A percentile compares a stretch with the other conserved stretches of the same genome.
Evolutionary conservation across 106 monocot genomes (phyloP).

Genomic region (Platanthera zijinensis): DNA sequence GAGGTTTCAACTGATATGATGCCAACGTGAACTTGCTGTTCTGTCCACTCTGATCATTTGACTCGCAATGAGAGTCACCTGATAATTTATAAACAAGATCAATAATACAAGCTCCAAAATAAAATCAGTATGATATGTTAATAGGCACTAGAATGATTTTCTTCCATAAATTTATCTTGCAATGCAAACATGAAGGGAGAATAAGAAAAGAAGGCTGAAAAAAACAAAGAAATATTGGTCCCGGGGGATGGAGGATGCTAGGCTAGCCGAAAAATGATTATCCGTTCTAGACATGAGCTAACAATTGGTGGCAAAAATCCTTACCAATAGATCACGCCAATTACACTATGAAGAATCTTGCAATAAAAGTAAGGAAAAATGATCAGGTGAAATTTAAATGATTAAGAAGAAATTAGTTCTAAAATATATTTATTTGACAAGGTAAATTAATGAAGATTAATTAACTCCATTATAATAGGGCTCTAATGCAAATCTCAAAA

Average conservation of each 20-base stretch:
- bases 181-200: background rate
- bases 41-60: background rate
- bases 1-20: constrained; percentile 35
- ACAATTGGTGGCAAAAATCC: too few relatives aligned
- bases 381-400: too few relatives aligned
- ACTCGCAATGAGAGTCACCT: constrained; percentile 20
- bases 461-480: too few relatives aligned
- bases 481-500: too few relatives aligned
- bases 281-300: too few relatives aligned
- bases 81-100: constrained; percentile 10
- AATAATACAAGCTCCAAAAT: background rate
- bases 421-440: too few relatives aligned
- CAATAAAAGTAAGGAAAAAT: background rate
- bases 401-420: too few relatives aligned
- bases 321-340: background rate
- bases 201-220: background rate
- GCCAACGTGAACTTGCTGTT: background rate
- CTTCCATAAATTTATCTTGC: background rate
- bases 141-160: background rate
- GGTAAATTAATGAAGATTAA: too few relatives aligned
- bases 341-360: background rate
- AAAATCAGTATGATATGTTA: background rate
- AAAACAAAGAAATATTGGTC: background rate
- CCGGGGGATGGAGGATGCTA: too few relatives aligned
- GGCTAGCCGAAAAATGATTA: too few relatives aligned